Evolutionary conservation across 352 stramenopile species (phyloP).

Genomic region (Halophytophthora polymorphica): DNA sequence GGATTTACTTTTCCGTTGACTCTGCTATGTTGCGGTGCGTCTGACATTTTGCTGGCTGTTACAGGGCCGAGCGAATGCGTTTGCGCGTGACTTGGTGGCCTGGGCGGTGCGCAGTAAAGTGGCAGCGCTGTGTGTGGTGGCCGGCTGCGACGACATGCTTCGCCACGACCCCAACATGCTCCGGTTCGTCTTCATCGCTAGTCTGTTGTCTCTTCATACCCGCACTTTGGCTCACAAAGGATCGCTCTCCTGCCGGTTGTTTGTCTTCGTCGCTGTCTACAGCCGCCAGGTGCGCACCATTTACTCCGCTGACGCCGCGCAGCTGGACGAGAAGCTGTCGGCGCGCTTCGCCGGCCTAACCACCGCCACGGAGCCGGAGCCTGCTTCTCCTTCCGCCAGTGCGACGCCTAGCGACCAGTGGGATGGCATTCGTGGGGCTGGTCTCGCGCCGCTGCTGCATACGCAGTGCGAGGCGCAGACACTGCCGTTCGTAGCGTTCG

Average conservation of each 20-base stretch:
- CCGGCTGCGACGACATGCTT: constrained; percentile 79
- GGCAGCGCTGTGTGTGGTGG: constrained; percentile 47
- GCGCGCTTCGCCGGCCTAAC: constrained; percentile 35
- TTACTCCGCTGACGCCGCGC: constrained; percentile 25
- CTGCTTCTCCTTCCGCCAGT: constrained; percentile 7
- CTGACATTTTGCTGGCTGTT: constrained; percentile 7
- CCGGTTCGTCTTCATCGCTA: constrained; percentile 20
- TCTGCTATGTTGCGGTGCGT: background rate
- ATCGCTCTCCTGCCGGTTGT: background rate
- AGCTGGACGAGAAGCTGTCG: constrained; percentile 36
- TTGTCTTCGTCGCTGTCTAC: background rate
- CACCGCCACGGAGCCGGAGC: constrained; percentile 1
- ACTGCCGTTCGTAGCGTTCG: constrained; percentile 46
- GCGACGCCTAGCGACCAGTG: constrained; percentile 20
- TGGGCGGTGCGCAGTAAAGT: constrained; percentile 50
- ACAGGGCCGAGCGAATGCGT: constrained; percentile 50
- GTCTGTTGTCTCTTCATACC: too few species aligned
- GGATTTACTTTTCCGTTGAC: background rate
- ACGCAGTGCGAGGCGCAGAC: constrained; percentile 28
- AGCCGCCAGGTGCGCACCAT: constrained; percentile 64
- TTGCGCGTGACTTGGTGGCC: constrained; percentile 48
- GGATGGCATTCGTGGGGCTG: constrained; percentile 49
- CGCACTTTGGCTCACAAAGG: too few species aligned
- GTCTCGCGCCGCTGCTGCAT: constrained; percentile 55
- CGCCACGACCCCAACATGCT: constrained; percentile 76